Conservation (phyloP, 441 rosid species). For the Manihot esculenta region DNA sequence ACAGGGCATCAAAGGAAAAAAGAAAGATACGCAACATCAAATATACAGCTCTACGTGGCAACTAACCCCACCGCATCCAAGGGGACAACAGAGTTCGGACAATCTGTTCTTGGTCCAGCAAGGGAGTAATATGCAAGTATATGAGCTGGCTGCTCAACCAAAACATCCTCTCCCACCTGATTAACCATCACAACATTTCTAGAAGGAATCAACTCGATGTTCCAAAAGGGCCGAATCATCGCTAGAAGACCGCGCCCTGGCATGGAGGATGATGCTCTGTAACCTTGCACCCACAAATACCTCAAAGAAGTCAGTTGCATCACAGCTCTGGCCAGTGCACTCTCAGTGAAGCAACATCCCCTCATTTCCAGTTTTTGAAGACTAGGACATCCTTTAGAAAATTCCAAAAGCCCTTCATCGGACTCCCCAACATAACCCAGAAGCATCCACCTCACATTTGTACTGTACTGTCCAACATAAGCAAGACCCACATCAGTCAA, state of each 20-base stretch:
- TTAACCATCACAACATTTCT: slow-evolving; percentile 34
- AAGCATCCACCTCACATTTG: slow-evolving; percentile 86
- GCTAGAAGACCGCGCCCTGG: slow-evolving; percentile 49
- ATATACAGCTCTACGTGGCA: slow-evolving; percentile 38
- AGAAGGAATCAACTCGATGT: slow-evolving; percentile 81
- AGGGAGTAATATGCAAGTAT: slow-evolving; percentile 90
- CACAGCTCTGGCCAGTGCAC: slow-evolving; percentile 65
- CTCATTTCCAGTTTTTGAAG: slow-evolving; percentile 90
- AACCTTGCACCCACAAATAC: slow-evolving; percentile 94
- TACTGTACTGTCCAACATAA: slow-evolving; percentile 71
- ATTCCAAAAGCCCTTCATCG: slow-evolving; percentile 68
- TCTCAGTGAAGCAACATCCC: slow-evolving; percentile 80
- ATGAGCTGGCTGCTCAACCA: slow-evolving; percentile 71
- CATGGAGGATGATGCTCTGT: slow-evolving; percentile 40
- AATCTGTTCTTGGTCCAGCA: slow-evolving; percentile 84
- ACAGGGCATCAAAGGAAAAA: slow-evolving; percentile 20
- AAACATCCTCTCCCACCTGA: slow-evolving; percentile 31
- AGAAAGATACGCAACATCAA: slow-evolving; percentile 15
- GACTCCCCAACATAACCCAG: slow-evolving; percentile 82
- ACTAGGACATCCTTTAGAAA: slow-evolving; percentile 81
- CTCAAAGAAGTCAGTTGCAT: slow-evolving; percentile 64
- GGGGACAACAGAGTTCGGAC: slow-evolving; percentile 62
- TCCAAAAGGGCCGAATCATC: slow-evolving; percentile 94
- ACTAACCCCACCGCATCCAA: slow-evolving; percentile 26
- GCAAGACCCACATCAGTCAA: slow-evolving; percentile 74